These are phyloP conservation scores for Bauhinia variegata DNA, from an alignment of 306 rosid genomes.

Conservation along the genomic window DNA sequence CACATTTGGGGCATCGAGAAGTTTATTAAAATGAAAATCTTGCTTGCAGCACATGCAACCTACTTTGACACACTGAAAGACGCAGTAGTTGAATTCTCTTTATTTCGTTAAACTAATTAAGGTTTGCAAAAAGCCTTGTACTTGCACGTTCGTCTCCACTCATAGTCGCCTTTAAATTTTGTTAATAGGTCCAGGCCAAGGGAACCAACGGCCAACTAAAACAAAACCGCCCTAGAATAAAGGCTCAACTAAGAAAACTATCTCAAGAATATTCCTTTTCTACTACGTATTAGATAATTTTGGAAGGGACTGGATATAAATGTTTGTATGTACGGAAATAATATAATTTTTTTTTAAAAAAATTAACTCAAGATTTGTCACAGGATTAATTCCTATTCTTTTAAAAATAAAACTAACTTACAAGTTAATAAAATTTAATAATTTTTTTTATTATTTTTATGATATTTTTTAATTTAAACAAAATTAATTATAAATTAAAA, in stretches of 20 bases:
- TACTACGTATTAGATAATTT: conserved; percentile 6
- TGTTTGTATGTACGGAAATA: neutral
- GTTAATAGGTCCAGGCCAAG: too few species aligned
- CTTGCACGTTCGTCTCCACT: conserved; percentile 73
- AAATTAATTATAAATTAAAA: too few species aligned
- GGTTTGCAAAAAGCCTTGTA: conserved; percentile 33
- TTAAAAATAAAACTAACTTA: too few species aligned
- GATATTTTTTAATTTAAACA: too few species aligned
- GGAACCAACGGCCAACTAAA: too few species aligned
- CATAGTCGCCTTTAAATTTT: conserved; percentile 36
- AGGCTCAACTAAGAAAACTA: conserved; percentile 57
- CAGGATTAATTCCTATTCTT: too few species aligned
- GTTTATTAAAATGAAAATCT: conserved; percentile 15
- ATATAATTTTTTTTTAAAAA: too few species aligned
- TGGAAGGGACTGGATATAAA: neutral
- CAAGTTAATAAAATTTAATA: too few species aligned
- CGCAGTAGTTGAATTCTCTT: conserved; percentile 41
- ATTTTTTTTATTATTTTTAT: too few species aligned
- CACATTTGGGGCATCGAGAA: neutral
- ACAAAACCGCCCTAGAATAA: conserved; percentile 38
- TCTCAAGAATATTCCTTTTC: conserved; percentile 47
- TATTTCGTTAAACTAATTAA: conserved; percentile 30
- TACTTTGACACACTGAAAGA: conserved; percentile 42
- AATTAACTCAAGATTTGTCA: too few species aligned
- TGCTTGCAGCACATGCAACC: conserved; percentile 61